Base-by-base conservation (phyloP, 2,329 filamentous ascomycete genomes). In the Arachnomyces sp. region DNA sequence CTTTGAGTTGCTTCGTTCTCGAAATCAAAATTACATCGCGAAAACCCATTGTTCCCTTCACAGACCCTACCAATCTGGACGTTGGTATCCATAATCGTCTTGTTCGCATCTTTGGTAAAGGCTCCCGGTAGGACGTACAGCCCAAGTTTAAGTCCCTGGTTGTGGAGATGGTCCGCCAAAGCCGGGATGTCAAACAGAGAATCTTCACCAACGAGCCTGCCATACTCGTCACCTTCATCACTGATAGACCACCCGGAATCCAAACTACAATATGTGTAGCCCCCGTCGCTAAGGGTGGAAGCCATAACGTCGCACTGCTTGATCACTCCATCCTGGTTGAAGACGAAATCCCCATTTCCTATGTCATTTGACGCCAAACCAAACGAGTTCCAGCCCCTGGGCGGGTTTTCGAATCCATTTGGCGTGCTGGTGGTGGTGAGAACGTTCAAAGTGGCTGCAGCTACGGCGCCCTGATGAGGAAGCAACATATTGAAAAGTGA, bases 111-210 rank as follows among this genome's bases (percentile, higher is more conserved):
- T 6, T 35, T 44, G 18, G 35, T 43, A 11, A 52, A 51, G 3
- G 48, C 50, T 7, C 55, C 52, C 2, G 56, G 56, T 6, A 56
- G 36, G 12, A 55, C 43, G 35, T 59, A 57, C 12, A 57, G 38
- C 3, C 55, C 56, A 7, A 57, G 36, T 32, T 51, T 46, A 4
- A 55, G 36, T 0, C 52, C 54, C 13, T 47, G 38, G 21, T 28
- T 36, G 33, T 55, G 54, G 3, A 58, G 45, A 28, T 54, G 46
- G 11, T 43, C 40, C 15, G 47, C 53, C 9, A 59, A 40, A 8
- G 14, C 40, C 5, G 47, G 44, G 3, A 57, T 45, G 31, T 55
- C 47, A 37, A 57, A 56, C 6, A 25, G 21, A 25, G 21, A 25
- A 5, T 25, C 21, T 25, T 25, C 21, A 9, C 21, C 21, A 9